Evolutionary conservation across 768 basidiomycete genomes (phyloP).

Genomic region (Phaffia tasmanica): DNA sequence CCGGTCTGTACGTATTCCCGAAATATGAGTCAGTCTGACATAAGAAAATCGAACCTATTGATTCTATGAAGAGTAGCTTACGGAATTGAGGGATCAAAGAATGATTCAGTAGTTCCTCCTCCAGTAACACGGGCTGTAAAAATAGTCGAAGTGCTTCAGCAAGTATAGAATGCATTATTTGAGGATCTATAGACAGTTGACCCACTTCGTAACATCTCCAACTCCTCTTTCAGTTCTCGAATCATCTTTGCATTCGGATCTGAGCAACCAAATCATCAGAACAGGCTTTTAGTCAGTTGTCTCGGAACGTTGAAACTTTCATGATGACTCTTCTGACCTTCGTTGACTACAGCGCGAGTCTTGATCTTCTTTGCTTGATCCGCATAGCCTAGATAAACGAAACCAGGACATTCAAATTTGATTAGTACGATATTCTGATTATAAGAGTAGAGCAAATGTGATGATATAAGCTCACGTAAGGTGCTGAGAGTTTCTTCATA

Average conservation of each 20-base stretch:
- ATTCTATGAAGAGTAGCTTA: background rate
- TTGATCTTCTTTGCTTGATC: slow-evolving; percentile 99
- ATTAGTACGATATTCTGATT: slow-evolving; percentile 12
- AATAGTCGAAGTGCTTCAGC: background rate
- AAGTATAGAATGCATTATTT: background rate
- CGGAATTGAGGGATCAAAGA: slow-evolving; percentile 75
- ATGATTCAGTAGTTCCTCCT: slow-evolving; percentile 44
- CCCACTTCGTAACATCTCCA: slow-evolving; percentile 46
- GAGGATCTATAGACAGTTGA: slow-evolving; percentile 36
- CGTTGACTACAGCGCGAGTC: slow-evolving; percentile 98
- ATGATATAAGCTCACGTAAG: background rate
- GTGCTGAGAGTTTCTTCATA: slow-evolving; percentile 13
- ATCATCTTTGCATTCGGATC: slow-evolving; percentile 99
- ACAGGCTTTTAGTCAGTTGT: too few species aligned
- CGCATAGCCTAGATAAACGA: slow-evolving; percentile 82
- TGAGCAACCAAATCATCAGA: too few species aligned
- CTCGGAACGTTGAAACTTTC: too few species aligned
- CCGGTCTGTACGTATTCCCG: slow-evolving; percentile 41
- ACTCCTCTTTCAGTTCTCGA: slow-evolving; percentile 95
- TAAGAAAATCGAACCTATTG: background rate
- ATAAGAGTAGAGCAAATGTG: background rate
- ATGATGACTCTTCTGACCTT: slow-evolving; percentile 36
- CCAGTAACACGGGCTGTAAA: slow-evolving; percentile 61
- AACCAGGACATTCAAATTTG: background rate
- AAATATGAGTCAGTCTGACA: background rate